phyloP scores from a whole-genome alignment of 768 basidiomycete genomes.

The Hygrocybe coccinea region DNA sequence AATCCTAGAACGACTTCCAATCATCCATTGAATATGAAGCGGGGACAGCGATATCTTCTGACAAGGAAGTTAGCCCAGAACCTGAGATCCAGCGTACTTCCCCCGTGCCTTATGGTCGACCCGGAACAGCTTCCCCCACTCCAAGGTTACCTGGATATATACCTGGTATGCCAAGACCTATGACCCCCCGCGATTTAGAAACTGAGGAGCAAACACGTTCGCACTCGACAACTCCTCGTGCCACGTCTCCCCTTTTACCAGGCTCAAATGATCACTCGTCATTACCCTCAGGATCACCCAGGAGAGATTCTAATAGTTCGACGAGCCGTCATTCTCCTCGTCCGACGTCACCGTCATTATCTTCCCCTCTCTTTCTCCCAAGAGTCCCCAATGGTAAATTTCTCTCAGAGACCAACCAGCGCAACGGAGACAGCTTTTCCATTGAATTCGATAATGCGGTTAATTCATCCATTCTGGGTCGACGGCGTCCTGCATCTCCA shows the following conservation, averaged over 20 bases:
- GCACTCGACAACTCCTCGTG: slow-evolving; percentile 75
- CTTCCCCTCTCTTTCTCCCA: slow-evolving; percentile 49
- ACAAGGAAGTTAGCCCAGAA: slow-evolving; percentile 47
- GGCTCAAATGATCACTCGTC: slow-evolving; percentile 27
- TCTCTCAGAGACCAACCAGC: slow-evolving; percentile 44
- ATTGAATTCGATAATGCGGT: slow-evolving; percentile 42
- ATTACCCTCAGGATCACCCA: slow-evolving; percentile 36
- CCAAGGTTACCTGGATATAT: slow-evolving; percentile 75
- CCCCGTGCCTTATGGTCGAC: slow-evolving; percentile 34
- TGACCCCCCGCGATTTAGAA: slow-evolving; percentile 79
- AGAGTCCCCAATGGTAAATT: slow-evolving; percentile 60
- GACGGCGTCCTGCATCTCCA: slow-evolving; percentile 70
- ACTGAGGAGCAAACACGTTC: slow-evolving; percentile 59
- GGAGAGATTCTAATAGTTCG: slow-evolving; percentile 56
- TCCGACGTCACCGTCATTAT: slow-evolving; percentile 45
- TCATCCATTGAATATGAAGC: slow-evolving; percentile 47
- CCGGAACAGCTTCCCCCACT: slow-evolving; percentile 33
- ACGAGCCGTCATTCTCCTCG: slow-evolving; percentile 41
- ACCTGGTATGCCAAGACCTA: slow-evolving; percentile 85
- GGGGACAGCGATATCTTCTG: slow-evolving; percentile 67
- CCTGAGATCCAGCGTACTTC: slow-evolving; percentile 52
- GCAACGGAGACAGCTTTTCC: slow-evolving; percentile 31
- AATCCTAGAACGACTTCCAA: slow-evolving; percentile 33
- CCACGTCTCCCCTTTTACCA: slow-evolving; percentile 56
- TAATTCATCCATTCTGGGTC: slow-evolving; percentile 48